Evolutionary conservation across 495 filamentous ascomycete species (phyloP), one percentile per base, ranked within the genome.

Genomic region (Aspergillus funiculosus): DNA sequence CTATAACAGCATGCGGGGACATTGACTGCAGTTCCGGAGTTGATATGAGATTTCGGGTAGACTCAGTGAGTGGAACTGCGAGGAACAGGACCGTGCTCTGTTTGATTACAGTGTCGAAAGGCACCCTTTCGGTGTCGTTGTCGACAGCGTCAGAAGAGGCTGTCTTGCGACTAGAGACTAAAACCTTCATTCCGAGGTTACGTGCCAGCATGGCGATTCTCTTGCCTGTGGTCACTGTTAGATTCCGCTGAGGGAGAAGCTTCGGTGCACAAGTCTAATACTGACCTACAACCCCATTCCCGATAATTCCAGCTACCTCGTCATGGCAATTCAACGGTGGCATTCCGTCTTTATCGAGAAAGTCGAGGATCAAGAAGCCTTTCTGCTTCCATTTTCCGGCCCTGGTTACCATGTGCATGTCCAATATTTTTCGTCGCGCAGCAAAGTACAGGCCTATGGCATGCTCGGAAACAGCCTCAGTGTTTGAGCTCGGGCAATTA

Each of bases 391-490:
- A 64, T 3, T 49, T 51, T 5, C 53, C 60, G 6, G 62, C 62
- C 47, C 62, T 62, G 13, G 52, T 72, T 46, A 44, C 36, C 17
- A 39, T 41, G 60, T 66, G 68, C 57, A 76, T 58, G 13, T 61
- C 47, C 6, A 69, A 55, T 5, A 78, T 54, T n/a, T 63, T 66
- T 32, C 78, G 62, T 31, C 76, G 62, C 35, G 70, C 57, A 3
- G 74, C 64, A 53, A 78, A 80, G 48, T 77, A 80, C 37, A 79
- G 51, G 17, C 66, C 68, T 11, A 80, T 59, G 0, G 68, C 70
- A 58, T 80, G 76, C 49, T 80, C 76, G 5, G 66, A 68, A 0
- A 80, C 77, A n/a, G 67, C 52, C 18, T 72, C 72, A 9, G 69
- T 61, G 39, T 76, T 79, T 17, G 72, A 71, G 13, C 56, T 62